Evolutionary conservation across 2,329 filamentous ascomycete genomes (phyloP), one percentile per base, ranked within the genome.

Genomic region (Fusarium albidum): DNA sequence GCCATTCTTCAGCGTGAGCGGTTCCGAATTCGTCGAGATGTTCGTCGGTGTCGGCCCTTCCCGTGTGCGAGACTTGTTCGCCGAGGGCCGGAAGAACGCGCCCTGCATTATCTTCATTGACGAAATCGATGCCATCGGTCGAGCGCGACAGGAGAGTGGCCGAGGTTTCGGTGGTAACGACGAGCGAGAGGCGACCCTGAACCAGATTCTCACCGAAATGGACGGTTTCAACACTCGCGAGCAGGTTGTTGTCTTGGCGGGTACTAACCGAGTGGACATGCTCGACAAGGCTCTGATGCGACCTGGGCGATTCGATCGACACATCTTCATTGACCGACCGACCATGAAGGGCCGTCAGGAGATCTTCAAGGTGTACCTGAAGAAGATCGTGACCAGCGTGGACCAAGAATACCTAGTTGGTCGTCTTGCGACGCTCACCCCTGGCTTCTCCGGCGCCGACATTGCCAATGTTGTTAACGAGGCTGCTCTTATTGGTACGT

Each of bases 71-170:
- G 95, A 99, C 74, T 79, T 99, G 45, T 99, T 99, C 69, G 88
- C 92, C 51, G 96, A 91, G 66, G 95, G 95, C 14, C 87, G 95
- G 52, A 98, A 98, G 81, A 96, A 91, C 75, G 91, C 95, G 1
- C 95, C 95, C 4, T 99, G 95, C 77, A 99, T 99, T 75, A 96
- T 99, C 75, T 99, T 99, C 80, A 98, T 99, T 64, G 95, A 99
- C 71, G 95, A 99, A 76, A 99, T 99, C 67, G 95, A 99, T 73
- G 95, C 95, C 52, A 97, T 99, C 68, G 95, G 95, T 66, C 92
- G 93, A 71, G 90, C 94, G 49, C 86, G 95, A 77, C 82, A 88
- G 17, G 96, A 96, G 71, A 85, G 88, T 29, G 89, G 88, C 61
- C 68, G 69, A 39, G 77, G 78, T 52, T 89, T 90, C 32, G 93